phyloP scores from a whole-genome alignment of 2,329 filamentous ascomycete species.

The Pseudocercospora fijiensis region DNA sequence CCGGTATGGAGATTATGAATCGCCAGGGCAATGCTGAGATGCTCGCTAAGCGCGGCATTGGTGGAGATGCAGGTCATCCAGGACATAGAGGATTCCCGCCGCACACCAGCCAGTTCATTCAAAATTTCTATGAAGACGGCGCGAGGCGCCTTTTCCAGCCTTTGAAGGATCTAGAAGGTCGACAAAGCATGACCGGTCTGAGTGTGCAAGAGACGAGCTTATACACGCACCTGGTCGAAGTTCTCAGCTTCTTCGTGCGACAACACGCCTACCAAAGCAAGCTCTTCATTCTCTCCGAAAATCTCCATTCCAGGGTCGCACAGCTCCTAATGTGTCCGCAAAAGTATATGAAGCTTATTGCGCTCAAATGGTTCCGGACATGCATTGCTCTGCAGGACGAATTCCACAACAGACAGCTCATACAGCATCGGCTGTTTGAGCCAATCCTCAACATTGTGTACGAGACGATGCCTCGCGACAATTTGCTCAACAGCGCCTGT shows the following conservation, averaged over 20 bases:
- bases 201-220: slow-evolving; percentile 83
- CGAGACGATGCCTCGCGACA: slow-evolving; percentile 85
- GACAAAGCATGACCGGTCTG: slow-evolving; percentile 55
- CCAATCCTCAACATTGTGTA: slow-evolving; percentile 82
- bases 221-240: slow-evolving; percentile 86
- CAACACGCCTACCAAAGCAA: slow-evolving; percentile 85
- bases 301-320: slow-evolving; percentile 73
- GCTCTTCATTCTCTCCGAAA: slow-evolving; percentile 79
- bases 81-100: slow-evolving; percentile 42
- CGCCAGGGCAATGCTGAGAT: slow-evolving; percentile 63
- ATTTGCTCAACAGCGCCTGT: slow-evolving; percentile 88
- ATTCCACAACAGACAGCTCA: slow-evolving; percentile 83
- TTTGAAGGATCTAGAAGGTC: slow-evolving; percentile 73
- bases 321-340: slow-evolving; percentile 80
- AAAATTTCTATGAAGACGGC: slow-evolving; percentile 85
- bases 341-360: slow-evolving; percentile 88
- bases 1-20: slow-evolving; percentile 60
- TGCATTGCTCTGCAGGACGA: slow-evolving; percentile 84
- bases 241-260: slow-evolving; percentile 88
- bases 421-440: slow-evolving; percentile 75
- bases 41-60: slow-evolving; percentile 56
- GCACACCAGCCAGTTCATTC: slow-evolving; percentile 81
- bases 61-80: slow-evolving; percentile 22
- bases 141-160: slow-evolving; percentile 84
- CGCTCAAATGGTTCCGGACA: slow-evolving; percentile 89